Conservation (phyloP, 139 green algal genomes). For the Micromonas commoda region DNA sequence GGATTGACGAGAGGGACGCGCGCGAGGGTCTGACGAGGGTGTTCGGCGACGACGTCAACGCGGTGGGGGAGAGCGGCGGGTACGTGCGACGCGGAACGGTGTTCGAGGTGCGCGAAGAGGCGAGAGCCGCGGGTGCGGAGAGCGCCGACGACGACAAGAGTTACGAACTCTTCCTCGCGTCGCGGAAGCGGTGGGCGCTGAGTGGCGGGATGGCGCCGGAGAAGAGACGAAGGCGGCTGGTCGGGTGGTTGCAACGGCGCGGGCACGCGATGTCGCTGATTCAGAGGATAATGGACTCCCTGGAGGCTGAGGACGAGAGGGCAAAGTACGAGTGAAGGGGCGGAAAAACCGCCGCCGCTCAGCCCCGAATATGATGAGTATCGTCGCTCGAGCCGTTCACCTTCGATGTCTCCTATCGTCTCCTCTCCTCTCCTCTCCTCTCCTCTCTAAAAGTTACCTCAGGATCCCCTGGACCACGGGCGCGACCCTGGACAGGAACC, state of each 20-base stretch:
- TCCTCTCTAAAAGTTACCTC: not conserved
- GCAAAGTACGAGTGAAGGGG: too few species aligned
- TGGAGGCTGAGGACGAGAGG: not conserved
- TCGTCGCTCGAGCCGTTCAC: too few species aligned
- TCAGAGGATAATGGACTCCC: not conserved
- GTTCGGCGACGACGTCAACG: not conserved
- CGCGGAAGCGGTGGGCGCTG: constrained; percentile 3
- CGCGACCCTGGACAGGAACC: constrained; percentile 45
- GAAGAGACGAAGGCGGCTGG: not conserved
- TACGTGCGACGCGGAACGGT: not conserved
- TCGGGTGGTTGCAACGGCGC: constrained; percentile 11
- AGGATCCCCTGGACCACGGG: too few species aligned
- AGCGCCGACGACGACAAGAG: not conserved
- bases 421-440: too few species aligned
- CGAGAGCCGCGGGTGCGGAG: not conserved
- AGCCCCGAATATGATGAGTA: too few species aligned
- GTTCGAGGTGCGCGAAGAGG: not conserved
- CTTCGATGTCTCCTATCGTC: too few species aligned
- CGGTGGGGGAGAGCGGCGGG: not conserved
- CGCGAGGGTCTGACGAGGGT: not conserved
- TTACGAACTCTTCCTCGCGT: not conserved
- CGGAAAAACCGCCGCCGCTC: too few species aligned
- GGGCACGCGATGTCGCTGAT: not conserved
- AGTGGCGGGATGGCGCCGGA: not conserved
- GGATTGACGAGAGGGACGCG: not conserved